These are phyloP conservation scores for Pelargonium nanum DNA, from an alignment of 345 rosid genomes.

Conservation along the genomic window DNA sequence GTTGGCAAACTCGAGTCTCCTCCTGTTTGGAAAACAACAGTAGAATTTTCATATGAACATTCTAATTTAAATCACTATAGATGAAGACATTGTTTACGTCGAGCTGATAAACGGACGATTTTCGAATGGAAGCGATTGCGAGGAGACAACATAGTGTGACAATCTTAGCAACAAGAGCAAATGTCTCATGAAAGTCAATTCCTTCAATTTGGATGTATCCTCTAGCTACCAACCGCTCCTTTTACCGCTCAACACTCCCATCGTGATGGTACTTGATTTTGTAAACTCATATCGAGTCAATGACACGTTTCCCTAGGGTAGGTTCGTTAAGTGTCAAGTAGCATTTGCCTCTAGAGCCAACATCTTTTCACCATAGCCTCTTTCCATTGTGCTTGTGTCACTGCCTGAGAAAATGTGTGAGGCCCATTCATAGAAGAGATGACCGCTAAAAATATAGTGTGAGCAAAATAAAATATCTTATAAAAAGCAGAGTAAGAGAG, in stretches of 20 bases:
- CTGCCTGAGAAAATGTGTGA: neutral
- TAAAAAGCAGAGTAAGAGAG: no score
- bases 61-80: neutral
- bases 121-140: neutral
- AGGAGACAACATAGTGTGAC: neutral
- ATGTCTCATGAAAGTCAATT: neutral
- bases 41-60: neutral
- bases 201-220: neutral
- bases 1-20: neutral
- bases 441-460: no score
- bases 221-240: neutral
- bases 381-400: neutral
- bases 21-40: neutral
- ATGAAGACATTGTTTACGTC: neutral
- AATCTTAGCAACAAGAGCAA: neutral
- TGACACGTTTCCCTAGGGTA: neutral
- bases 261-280: neutral
- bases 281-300: neutral
- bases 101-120: neutral
- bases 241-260: neutral
- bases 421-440: no score
- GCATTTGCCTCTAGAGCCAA: neutral
- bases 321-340: neutral
- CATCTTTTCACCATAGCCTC: neutral
- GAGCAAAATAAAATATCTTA: no score